Percentiles rank a stretch among this genome's conserved stretches.
Evolutionary conservation across 225 moss, liverwort and hornwort species (phyloP).

Genomic region (Neckera pumila): DNA sequence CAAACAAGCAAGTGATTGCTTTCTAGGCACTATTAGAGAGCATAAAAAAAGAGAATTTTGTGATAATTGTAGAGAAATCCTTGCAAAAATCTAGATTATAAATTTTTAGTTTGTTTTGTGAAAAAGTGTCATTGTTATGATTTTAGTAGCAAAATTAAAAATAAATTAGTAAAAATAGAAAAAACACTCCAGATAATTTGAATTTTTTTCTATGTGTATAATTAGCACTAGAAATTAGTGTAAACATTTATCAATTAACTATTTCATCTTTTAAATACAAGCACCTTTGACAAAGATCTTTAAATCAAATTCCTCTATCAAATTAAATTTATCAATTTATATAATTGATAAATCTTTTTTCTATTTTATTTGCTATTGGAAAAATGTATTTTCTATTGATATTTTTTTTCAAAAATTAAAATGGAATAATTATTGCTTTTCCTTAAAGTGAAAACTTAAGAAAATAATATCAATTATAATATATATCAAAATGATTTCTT

Average conservation of each 20-base stretch:
- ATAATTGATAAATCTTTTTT: neutral
- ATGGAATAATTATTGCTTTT: neutral
- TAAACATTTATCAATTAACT: neutral
- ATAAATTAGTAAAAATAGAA: neutral
- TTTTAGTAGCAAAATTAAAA: neutral
- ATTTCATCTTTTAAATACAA: neutral
- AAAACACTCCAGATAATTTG: neutral
- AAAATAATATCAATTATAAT: too few species aligned
- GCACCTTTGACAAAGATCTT: neutral
- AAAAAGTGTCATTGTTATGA: neutral
- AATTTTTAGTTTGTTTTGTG: too few species aligned
- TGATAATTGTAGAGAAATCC: neutral
- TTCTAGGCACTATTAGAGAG: neutral
- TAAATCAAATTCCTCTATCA: neutral
- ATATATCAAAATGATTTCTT: too few species aligned
- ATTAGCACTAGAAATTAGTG: neutral
- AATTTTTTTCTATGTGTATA: neutral
- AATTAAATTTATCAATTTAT: neutral
- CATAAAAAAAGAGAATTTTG: neutral
- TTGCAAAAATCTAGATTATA: neutral
- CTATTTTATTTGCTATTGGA: too few species aligned
- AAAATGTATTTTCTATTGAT: too few species aligned
- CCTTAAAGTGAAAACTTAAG: too few species aligned
- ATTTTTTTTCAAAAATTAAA: neutral
- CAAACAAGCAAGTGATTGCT: neutral